Conservation (phyloP, 495 filamentous ascomycete species). For the Bathelium albidoporum region DNA sequence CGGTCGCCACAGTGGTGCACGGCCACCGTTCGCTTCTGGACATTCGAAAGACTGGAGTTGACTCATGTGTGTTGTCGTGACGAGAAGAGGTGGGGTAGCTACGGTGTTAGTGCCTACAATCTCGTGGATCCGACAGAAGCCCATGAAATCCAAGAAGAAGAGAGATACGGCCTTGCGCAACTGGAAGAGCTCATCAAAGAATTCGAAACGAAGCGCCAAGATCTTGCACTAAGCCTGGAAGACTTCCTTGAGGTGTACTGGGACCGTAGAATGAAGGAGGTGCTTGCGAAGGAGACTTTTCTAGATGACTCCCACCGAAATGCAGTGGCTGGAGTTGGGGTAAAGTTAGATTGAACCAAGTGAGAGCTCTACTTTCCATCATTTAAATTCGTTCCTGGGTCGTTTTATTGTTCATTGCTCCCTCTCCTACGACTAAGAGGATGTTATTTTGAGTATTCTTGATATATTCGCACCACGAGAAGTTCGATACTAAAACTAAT, state of each 20-base stretch:
- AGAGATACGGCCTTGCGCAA: neutral
- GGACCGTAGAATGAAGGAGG: neutral
- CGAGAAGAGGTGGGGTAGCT: neutral
- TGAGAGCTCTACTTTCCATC: no score
- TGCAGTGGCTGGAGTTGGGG: neutral
- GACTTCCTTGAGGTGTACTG: neutral
- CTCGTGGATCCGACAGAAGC: neutral
- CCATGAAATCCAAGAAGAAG: conserved; percentile 1
- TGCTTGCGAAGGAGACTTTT: neutral
- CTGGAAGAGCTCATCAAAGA: neutral
- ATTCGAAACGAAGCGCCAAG: neutral
- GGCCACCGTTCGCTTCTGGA: neutral
- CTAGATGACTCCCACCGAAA: neutral
- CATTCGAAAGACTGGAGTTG: neutral
- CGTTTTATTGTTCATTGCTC: no score
- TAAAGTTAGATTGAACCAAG: neutral
- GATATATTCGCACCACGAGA: no score
- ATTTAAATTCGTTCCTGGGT: no score
- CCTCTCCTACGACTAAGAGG: no score
- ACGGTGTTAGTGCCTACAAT: neutral
- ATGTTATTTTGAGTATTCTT: no score
- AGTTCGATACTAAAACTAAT: no score
- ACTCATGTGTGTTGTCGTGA: neutral
- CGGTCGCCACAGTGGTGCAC: neutral
- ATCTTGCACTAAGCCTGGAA: neutral